phyloP scores from a whole-genome alignment of 257 asterid genomes.

The Petunia secreta region DNA sequence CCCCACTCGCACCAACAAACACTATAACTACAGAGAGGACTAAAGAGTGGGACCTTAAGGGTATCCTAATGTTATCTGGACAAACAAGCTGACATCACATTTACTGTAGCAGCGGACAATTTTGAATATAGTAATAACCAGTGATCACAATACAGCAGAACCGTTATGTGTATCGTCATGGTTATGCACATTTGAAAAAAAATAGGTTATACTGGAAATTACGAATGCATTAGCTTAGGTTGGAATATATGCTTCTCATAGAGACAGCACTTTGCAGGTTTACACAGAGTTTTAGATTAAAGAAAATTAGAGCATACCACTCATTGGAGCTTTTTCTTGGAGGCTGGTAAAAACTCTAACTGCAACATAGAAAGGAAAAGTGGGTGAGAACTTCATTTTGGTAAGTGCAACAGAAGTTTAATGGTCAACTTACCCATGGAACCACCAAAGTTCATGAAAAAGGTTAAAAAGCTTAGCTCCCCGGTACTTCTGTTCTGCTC shows the following conservation, averaged over 20 bases:
- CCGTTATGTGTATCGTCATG: background rate
- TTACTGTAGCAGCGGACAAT: background rate
- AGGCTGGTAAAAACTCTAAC: constrained; percentile 90
- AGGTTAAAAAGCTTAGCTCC: constrained; percentile 89
- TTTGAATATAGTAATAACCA: background rate
- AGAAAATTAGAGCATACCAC: constrained; percentile 57
- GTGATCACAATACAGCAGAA: background rate
- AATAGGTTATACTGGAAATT: background rate
- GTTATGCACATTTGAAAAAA: background rate
- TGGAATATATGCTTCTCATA: background rate
- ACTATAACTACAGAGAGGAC: background rate
- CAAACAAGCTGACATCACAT: background rate
- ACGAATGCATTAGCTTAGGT: background rate
- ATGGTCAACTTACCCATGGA: constrained; percentile 66
- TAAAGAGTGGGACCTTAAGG: background rate
- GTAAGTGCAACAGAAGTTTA: background rate
- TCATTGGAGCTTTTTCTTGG: constrained; percentile 85
- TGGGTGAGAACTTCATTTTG: background rate
- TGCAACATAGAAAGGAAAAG: constrained; percentile 45
- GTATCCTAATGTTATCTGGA: background rate
- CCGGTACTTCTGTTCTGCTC: constrained; percentile 90
- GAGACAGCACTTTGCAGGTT: background rate
- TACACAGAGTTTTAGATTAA: background rate
- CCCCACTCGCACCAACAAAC: background rate
- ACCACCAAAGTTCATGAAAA: constrained; percentile 81